Percentiles rank a stretch among this genome's conserved stretches.
These are phyloP conservation scores for Kalmusia sp. DNA, from an alignment of 2,329 filamentous ascomycete genomes.

Conservation along the genomic window DNA sequence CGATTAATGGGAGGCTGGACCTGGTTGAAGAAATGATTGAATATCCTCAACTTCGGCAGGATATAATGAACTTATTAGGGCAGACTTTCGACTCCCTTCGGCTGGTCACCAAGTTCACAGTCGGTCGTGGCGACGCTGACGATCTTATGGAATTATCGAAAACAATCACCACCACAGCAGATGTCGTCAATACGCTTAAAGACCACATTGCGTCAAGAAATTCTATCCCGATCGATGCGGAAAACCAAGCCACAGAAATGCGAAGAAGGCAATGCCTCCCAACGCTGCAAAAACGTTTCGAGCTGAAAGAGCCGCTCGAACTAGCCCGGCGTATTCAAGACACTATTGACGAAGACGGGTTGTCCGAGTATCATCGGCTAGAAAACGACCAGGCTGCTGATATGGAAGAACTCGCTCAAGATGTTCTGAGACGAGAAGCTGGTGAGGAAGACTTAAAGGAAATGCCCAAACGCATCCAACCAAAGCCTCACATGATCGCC, in stretches of 20 bases:
- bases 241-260: slow-evolving; percentile 13
- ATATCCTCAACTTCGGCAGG: slow-evolving; percentile 72
- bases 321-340: slow-evolving; percentile 75
- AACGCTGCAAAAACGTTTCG: slow-evolving; percentile 64
- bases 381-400: slow-evolving; percentile 75
- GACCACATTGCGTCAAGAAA: slow-evolving; percentile 30
- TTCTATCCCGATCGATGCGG: slow-evolving; percentile 15
- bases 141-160: slow-evolving; percentile 84
- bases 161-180: slow-evolving; percentile 77
- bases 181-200: slow-evolving; percentile 59
- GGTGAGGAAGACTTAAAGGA: slow-evolving; percentile 62
- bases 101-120: slow-evolving; percentile 90
- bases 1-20: slow-evolving; percentile 81
- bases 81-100: slow-evolving; percentile 86
- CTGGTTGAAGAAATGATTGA: slow-evolving; percentile 78
- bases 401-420: slow-evolving; percentile 75
- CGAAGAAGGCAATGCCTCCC: slow-evolving; percentile 39
- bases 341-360: slow-evolving; percentile 90
- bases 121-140: slow-evolving; percentile 90
- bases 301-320: slow-evolving; percentile 69
- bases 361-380: slow-evolving; percentile 79
- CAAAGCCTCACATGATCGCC: slow-evolving; percentile 40
- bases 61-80: slow-evolving; percentile 71
- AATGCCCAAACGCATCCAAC: slow-evolving; percentile 45
- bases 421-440: slow-evolving; percentile 70